Evolutionary conservation across 345 rosid species (phyloP).

Genomic region (Microcos paniculata): DNA sequence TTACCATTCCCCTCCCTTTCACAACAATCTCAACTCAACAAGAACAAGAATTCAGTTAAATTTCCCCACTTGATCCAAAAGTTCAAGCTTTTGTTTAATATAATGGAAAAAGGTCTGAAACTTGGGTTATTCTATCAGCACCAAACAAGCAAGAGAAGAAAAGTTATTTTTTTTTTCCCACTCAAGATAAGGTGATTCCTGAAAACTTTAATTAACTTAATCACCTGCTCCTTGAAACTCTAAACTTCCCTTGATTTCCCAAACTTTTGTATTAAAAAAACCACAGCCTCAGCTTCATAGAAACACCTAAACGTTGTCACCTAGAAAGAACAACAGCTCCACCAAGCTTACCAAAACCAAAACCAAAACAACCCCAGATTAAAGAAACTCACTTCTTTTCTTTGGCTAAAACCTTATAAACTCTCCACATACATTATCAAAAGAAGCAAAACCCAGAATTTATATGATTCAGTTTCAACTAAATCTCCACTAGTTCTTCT

Average conservation of each 20-base stretch:
- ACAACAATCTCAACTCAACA: not conserved
- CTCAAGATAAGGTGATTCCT: conserved; percentile 25
- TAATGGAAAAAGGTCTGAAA: conserved; percentile 15
- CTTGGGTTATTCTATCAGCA: not conserved
- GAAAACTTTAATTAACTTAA: conserved; percentile 21
- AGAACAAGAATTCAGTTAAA: not conserved
- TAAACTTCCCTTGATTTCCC: conserved; percentile 26
- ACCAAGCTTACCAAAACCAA: conserved; percentile 14
- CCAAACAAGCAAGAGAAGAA: not conserved
- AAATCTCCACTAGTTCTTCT: conserved; percentile 4
- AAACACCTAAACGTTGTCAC: conserved; percentile 1
- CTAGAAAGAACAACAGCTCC: conserved; percentile 16
- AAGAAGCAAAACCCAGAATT: conserved; percentile 29
- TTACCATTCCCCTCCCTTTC: conserved; percentile 22
- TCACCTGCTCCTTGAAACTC: conserved; percentile 23
- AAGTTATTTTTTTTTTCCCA: conserved; percentile 7
- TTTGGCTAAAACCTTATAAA: not conserved
- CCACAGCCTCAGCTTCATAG: conserved; percentile 18
- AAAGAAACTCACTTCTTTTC: not conserved
- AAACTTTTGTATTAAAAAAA: conserved; percentile 26
- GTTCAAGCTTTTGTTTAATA: conserved; percentile 13
- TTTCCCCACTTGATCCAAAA: conserved; percentile 11
- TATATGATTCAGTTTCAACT: conserved; percentile 9
- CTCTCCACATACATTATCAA: conserved; percentile 16
- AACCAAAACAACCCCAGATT: conserved; percentile 13